phyloP scores from a whole-genome alignment of 805 yeast species.

The Metschnikowia aberdeeniae region DNA sequence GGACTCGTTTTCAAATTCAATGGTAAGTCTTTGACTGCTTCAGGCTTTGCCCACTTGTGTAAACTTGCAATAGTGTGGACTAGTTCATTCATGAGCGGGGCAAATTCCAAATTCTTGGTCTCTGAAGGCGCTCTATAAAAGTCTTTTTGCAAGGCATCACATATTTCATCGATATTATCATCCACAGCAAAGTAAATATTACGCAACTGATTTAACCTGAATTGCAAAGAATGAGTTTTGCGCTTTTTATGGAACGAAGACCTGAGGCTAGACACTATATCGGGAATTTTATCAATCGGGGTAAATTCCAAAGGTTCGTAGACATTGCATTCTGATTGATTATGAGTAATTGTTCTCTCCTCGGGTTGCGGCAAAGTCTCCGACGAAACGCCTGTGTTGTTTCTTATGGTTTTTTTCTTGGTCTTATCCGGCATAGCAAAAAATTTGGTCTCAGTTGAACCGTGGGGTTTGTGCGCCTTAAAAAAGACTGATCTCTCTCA shows the following conservation, averaged over 20 bases:
- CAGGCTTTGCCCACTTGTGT: slow-evolving; percentile 57
- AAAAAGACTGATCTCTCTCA: background rate
- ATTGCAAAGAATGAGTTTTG: slow-evolving; percentile 49
- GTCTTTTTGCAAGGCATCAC: slow-evolving; percentile 60
- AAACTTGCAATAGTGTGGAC: slow-evolving; percentile 55
- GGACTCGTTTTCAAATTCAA: slow-evolving; percentile 24
- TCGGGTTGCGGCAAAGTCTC: background rate
- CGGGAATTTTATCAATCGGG: slow-evolving; percentile 46
- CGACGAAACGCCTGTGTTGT: background rate
- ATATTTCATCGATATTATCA: slow-evolving; percentile 53
- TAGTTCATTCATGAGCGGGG: slow-evolving; percentile 50
- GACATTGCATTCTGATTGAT: background rate
- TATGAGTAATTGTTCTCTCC: background rate
- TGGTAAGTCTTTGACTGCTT: slow-evolving; percentile 36
- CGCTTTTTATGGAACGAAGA: slow-evolving; percentile 41
- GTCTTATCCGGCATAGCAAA: background rate
- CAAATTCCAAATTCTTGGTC: slow-evolving; percentile 55
- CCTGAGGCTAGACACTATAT: slow-evolving; percentile 40
- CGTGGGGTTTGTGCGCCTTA: slow-evolving; percentile 1
- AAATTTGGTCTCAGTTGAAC: background rate
- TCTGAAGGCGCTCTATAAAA: slow-evolving; percentile 65
- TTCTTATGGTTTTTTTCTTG: background rate
- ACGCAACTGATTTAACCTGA: slow-evolving; percentile 59
- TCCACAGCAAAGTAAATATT: slow-evolving; percentile 60
- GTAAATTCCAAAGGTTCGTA: slow-evolving; percentile 32